Base-by-base conservation (phyloP, 2,329 filamentous ascomycete genomes). In the Colletotrichum lini region DNA sequence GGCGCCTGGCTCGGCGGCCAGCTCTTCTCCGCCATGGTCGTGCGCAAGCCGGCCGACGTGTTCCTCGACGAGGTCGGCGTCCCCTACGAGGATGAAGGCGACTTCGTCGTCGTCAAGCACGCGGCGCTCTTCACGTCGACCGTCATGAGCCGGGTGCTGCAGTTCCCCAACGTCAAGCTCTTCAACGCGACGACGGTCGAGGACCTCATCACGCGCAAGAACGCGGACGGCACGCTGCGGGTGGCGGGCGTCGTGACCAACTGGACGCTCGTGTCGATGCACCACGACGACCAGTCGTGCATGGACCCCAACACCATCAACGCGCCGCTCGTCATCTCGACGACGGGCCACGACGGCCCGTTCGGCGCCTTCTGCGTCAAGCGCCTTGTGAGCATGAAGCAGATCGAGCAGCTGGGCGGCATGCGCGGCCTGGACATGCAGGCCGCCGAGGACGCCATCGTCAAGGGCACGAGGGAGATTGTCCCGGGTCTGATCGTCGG, bases 291-390 rank as follows among this genome's bases (percentile, higher is more conserved):
- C 80, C 94, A 97, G 85, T 93, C 90, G 73, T 98, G 95, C 92
- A 97, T 98, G 95, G 95, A 98, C 82, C 95, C 95, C 76, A 97
- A 96, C 89, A 98, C 95, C 78, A 97, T 98, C 89, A 98, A 97
- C 80, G 94, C 94, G 0, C 94, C 95, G 1, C 82, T 98, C 70
- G 87, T 98, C 79, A 93, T 98, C 84, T 94, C 92, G 69, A 98
- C 95, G 30, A 98, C 95, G 0, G 95, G 95, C 61, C 95, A 98
- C 78, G 95, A 98, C 75, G 95, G 89, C 0, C 95, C 95, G 18
- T 97, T 97, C 80, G 95, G 95, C 57, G 95, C 95, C 60, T 98
- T 98, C 86, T 93, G 85, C 75, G 95, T 94, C 81, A 98, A 98
- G 89, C 90, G 95, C 59, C 92, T 98, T 50, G 95, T 97, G 58